Evolutionary conservation across 345 rosid genomes (phyloP), one percentile per base, ranked within the genome.

Genomic region (Capsella bursapastoris): DNA sequence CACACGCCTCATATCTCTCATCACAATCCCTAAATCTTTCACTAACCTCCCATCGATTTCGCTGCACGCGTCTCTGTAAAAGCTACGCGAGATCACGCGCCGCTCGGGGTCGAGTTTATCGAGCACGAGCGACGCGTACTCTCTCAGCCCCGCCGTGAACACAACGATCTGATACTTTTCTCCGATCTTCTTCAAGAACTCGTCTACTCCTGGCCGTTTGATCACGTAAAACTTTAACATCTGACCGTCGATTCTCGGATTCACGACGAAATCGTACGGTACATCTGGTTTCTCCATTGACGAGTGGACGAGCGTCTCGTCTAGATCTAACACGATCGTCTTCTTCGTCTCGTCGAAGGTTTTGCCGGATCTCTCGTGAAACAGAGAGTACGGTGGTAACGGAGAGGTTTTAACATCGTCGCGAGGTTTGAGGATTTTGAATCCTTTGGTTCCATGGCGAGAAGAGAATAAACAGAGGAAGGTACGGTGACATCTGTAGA

Each of bases 141-240:
- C 93, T 69, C 69, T 81, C 5, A 91, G 55, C 5, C 96, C 98
- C n/a, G 98, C 97, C 10, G 98, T 91, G 86, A 94, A 91, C 40
- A 91, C 86, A 57, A 88, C 98, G 73, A 91, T 70, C 57, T 90
- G 96, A 50, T 75, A 87, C n/a, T 82, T 83, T 22, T 82, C 79
- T 37, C 84, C 82, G 34, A 91, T 68, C 44, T 75, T 73, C 63
- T 83, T 82, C 82, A 91, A 70, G 69, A 91, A 91, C 0, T 66
- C 80, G 52, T 91, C 95, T 0, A 94, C 89, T 14, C 97, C 97
- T 3, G 98, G 98, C 38, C 98, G 86, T 82, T 94, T 94, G 70
- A 83, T 73, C 53, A 91, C 98, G 60, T 84, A 94, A 28, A 91
- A 94, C 4, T 82, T 88, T 67, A 88, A 52, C 1, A 70, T 25